Base-by-base conservation (phyloP, 306 rosid species). In the Castanopsis chinensis region DNA sequence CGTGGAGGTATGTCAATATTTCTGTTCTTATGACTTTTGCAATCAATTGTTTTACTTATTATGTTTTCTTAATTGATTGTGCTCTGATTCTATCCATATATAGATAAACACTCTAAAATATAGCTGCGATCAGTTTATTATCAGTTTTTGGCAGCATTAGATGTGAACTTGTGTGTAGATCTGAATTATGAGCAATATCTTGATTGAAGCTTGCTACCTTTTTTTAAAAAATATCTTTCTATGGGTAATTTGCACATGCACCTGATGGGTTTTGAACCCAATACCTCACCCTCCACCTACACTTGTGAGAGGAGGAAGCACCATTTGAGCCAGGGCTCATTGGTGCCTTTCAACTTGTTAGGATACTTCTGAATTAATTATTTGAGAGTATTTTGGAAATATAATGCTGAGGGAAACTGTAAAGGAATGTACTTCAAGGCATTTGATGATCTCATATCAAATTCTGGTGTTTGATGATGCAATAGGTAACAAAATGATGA, bases 401-500 rank as follows among this genome's bases (percentile, higher is more conserved):
- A 35, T 68, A 35, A 18, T 1, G 43, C 27, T 9, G 72, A 5
- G 17, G 45, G 41, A 68, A 68, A 35, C 72, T 35, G 52, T 33
- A 35, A 8, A 68, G 13, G 11, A 14, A 49, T 55, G 37, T 3
- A 52, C 14, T 21, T 28, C 15, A n/a, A 10, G 49, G 75, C 32
- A 68, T 63, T 75, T 78, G 75, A 53, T 65, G 49, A 63, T 82
- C 61, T 87, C 55, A 82, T 56, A 5, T 4, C 77, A 56, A 20
- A 20, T 70, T 59, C 55, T 72, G 71, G 72, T 86, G 81, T 77
- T 71, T 72, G 74, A 43, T 37, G 21, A 56, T 76, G 65, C 14
- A 41, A 51, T 76, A 96, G 99, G 98, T 83, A 96, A 96, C 91
- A 96, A 96, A 81, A 96, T 96, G 99, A 89, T 96, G 79, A 84